Conservation (phyloP, 169 alveolate species). For the Plasmodium vinckei region DNA sequence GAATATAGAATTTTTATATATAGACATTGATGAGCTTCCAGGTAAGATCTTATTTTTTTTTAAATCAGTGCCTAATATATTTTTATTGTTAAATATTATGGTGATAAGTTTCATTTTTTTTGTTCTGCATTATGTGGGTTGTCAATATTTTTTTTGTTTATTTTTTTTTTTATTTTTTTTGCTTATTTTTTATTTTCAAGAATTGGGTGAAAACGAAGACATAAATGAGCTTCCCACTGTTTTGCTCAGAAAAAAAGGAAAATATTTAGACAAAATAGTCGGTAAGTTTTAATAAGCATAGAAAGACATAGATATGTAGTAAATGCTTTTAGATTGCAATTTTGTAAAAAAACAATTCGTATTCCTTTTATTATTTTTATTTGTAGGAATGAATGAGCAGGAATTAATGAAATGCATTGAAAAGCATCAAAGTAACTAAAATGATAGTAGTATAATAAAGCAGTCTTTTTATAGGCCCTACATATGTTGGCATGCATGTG, state of each 20-base stretch:
- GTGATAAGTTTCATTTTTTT: no score
- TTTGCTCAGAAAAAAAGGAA: slow-evolving; percentile 58
- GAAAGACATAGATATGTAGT: no score
- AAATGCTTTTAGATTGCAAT: no score
- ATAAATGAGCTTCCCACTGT: slow-evolving; percentile 68
- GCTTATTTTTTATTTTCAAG: slow-evolving; percentile 1
- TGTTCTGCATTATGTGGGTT: no score
- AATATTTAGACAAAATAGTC: slow-evolving; percentile 52
- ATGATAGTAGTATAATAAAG: background rate
- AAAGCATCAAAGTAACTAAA: slow-evolving; percentile 15
- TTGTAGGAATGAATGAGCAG: slow-evolving; percentile 47
- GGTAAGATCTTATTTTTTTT: slow-evolving; percentile 9
- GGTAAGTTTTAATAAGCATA: slow-evolving; percentile 20
- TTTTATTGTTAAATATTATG: no score
- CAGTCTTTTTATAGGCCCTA: background rate
- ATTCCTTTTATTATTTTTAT: no score
- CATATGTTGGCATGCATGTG: background rate
- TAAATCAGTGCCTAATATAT: slow-evolving; percentile 2
- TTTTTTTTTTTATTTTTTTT: no score
- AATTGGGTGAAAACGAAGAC: slow-evolving; percentile 69
- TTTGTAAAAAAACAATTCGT: no score
- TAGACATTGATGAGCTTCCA: slow-evolving; percentile 75
- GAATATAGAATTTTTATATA: slow-evolving; percentile 49
- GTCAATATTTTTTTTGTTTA: no score
- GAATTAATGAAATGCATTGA: slow-evolving; percentile 14